Evolutionary conservation across 2,329 filamentous ascomycete species (phyloP).

Genomic region (Mollisiaceae sp.): DNA sequence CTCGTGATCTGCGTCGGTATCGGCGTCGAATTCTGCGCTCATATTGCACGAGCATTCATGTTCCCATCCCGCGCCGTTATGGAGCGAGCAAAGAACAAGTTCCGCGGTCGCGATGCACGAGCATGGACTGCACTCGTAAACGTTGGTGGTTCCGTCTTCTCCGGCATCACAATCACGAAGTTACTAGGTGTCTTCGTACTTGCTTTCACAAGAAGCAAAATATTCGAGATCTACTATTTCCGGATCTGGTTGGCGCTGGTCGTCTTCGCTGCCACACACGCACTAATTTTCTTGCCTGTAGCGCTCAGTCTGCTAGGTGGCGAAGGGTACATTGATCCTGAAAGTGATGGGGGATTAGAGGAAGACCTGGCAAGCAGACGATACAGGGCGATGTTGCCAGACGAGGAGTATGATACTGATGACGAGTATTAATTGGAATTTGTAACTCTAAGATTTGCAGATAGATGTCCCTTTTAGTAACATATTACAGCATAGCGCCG

Average conservation of each 20-base stretch:
- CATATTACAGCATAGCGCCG: slow-evolving; percentile 5
- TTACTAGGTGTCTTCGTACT: slow-evolving; percentile 89
- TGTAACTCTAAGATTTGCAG: not conserved
- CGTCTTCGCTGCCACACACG: slow-evolving; percentile 85
- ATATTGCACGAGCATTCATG: slow-evolving; percentile 94
- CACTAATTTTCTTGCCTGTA: slow-evolving; percentile 89
- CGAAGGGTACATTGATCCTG: slow-evolving; percentile 84
- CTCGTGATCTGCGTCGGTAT: slow-evolving; percentile 97
- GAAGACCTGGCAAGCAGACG: slow-evolving; percentile 83
- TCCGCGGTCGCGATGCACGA: slow-evolving; percentile 81
- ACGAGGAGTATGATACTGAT: slow-evolving; percentile 69
- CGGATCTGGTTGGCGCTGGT: slow-evolving; percentile 94
- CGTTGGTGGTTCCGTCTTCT: slow-evolving; percentile 92
- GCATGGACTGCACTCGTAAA: slow-evolving; percentile 95
- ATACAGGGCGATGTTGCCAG: slow-evolving; percentile 77
- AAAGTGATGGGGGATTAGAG: slow-evolving; percentile 85
- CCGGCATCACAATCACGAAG: slow-evolving; percentile 95
- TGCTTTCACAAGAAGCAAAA: slow-evolving; percentile 95
- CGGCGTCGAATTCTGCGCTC: slow-evolving; percentile 94
- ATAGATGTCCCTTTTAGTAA: slow-evolving; percentile 2
- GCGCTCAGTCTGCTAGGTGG: slow-evolving; percentile 86
- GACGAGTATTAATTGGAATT: slow-evolving; percentile 33
- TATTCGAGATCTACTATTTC: slow-evolving; percentile 99
- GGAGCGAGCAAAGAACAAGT: slow-evolving; percentile 77
- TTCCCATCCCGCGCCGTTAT: slow-evolving; percentile 86